Conservation (phyloP, 1,284 basidiomycete genomes). For the Pseudozyma sp. region DNA sequence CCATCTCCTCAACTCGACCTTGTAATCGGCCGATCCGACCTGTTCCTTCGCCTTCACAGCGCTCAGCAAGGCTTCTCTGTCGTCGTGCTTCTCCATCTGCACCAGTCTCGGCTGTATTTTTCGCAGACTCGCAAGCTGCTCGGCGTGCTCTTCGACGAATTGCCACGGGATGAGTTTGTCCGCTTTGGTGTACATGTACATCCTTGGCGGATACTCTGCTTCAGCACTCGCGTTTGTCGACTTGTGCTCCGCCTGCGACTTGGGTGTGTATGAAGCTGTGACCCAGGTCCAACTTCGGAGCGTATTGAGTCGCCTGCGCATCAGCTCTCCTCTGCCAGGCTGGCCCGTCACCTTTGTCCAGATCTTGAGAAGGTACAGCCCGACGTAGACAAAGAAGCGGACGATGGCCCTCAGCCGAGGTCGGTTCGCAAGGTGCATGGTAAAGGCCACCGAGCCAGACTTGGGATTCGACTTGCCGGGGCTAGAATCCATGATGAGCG, state of each 20-base stretch:
- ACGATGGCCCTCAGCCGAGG: conserved; percentile 34
- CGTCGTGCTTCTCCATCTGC: conserved; percentile 35
- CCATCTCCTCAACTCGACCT: conserved; percentile 54
- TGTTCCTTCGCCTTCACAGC: not conserved
- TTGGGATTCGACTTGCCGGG: conserved; percentile 51
- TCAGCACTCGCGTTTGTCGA: not conserved
- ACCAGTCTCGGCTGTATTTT: conserved; percentile 19
- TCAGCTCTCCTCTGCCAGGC: conserved; percentile 36
- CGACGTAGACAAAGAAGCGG: conserved; percentile 38
- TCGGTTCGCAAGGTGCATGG: conserved; percentile 53
- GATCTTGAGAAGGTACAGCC: conserved; percentile 34
- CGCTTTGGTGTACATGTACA: conserved; percentile 60
- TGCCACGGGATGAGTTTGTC: conserved; percentile 56
- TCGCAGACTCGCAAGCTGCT: conserved; percentile 25
- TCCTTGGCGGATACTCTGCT: conserved; percentile 43
- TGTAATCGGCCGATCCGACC: conserved; percentile 10
- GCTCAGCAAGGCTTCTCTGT: conserved; percentile 13
- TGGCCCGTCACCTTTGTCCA: conserved; percentile 38
- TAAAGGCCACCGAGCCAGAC: conserved; percentile 52
- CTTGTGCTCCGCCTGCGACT: not conserved
- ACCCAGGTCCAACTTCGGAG: conserved; percentile 51
- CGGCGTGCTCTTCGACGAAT: conserved; percentile 57
- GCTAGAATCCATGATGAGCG: conserved; percentile 56
- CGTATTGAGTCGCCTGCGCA: conserved; percentile 49
- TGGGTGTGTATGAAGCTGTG: conserved; percentile 23